phyloP scores from a whole-genome alignment of 2,329 filamentous ascomycete genomes.

The Gremmenia infestans region DNA sequence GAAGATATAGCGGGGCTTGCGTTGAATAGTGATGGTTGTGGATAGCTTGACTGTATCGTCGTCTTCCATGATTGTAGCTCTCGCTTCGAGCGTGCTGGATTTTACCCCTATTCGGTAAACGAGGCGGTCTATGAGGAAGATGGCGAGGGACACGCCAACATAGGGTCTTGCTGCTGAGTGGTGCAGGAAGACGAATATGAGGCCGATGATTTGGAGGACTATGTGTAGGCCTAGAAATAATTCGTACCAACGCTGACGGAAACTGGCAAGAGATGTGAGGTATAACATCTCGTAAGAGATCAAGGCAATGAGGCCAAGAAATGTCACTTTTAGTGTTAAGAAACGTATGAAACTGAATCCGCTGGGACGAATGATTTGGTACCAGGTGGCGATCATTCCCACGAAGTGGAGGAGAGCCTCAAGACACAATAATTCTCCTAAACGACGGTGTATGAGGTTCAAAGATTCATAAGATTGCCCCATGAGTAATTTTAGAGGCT shows the following conservation, averaged over 20 bases:
- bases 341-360: slow-evolving; percentile 48
- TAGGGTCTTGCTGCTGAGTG: slow-evolving; percentile 48
- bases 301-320: slow-evolving; percentile 51
- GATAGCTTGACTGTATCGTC: slow-evolving; percentile 48
- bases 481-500: slow-evolving; percentile 55
- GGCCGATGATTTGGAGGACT: slow-evolving; percentile 48
- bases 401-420: slow-evolving; percentile 50
- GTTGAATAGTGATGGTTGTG: slow-evolving; percentile 12
- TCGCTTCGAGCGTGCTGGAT: slow-evolving; percentile 42
- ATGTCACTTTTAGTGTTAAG: slow-evolving; percentile 45
- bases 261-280: slow-evolving; percentile 54
- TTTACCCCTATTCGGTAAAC: slow-evolving; percentile 53
- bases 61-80: slow-evolving; percentile 50
- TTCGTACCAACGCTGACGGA: slow-evolving; percentile 58
- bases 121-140: slow-evolving; percentile 54
- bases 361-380: slow-evolving; percentile 42
- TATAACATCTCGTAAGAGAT: slow-evolving; percentile 56
- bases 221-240: slow-evolving; percentile 56
- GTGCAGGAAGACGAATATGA: slow-evolving; percentile 56
- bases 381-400: slow-evolving; percentile 52
- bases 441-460: slow-evolving; percentile 59
- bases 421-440: slow-evolving; percentile 59
- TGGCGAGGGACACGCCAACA: slow-evolving; percentile 46
- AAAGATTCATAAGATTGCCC: slow-evolving; percentile 62
- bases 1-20: slow-evolving; percentile 10